Conservation (phyloP, 2,329 filamentous ascomycete species). For the Plectosphaerella sp. region DNA sequence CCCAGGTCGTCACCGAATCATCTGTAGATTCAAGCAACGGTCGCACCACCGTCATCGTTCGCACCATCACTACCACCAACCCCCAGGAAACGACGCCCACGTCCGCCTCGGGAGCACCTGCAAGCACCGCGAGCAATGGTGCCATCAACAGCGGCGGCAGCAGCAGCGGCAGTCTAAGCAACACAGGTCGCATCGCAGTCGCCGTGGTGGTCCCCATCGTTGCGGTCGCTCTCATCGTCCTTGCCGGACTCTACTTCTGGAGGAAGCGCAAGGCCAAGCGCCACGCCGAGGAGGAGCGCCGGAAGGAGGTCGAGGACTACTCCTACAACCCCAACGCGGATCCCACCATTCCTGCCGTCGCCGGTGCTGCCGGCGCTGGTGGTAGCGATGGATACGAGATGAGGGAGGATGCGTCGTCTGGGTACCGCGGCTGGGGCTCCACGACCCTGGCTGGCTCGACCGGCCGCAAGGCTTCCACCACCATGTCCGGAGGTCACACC, state of each 20-base stretch:
- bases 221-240: constrained; percentile 74
- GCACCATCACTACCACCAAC: constrained; percentile 15
- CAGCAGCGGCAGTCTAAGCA: constrained; percentile 44
- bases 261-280: constrained; percentile 82
- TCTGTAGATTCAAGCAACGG: constrained; percentile 7
- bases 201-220: constrained; percentile 92
- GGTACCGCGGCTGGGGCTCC: constrained; percentile 93
- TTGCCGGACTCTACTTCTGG: constrained; percentile 80
- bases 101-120: constrained; percentile 14
- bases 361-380: constrained; percentile 32
- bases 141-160: constrained; percentile 20
- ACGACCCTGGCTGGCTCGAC: constrained; percentile 64
- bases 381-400: constrained; percentile 63
- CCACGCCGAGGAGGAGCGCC: constrained; percentile 78
- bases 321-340: constrained; percentile 97
- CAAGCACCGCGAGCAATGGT: constrained; percentile 21
- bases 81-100: constrained; percentile 8
- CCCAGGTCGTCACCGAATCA: constrained; percentile 8
- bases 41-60: constrained; percentile 15
- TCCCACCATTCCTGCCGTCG: constrained; percentile 62
- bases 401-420: constrained; percentile 68
- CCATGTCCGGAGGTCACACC: constrained; percentile 70
- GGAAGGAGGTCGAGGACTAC: constrained; percentile 97
- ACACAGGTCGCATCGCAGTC: constrained; percentile 75
- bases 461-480: constrained; percentile 82